Evolutionary conservation across 257 asterid species (phyloP), one percentile per base, ranked within the genome.

Genomic region (Solanum etuberosum): DNA sequence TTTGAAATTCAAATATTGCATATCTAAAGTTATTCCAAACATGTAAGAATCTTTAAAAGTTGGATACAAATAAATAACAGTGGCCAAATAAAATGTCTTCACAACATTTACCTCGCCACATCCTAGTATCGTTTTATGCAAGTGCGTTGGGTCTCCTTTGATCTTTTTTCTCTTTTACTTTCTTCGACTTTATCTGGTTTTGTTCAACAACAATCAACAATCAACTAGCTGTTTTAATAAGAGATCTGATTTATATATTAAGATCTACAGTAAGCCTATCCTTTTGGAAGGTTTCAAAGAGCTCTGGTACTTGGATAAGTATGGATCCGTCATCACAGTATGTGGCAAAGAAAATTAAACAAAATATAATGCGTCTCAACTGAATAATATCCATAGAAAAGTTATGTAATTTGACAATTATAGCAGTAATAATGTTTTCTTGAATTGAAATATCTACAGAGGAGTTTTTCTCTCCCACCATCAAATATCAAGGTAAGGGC

Each of bases 401-500:
- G 81, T 20, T 72, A 35, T 1, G 81, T 9, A 35, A 72, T 35
- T 38, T 63, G 42, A 15, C 61, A 84, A 84, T 84, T 65, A 38
- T 25, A 25, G n/a, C 51, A 85, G 54, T 77, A 85, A 61, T 68
- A 38, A 65, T 43, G 37, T 48, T 65, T 68, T 37, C 48, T 87
- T 31, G 34, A 87, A 68, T 83, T 18, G 54, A 72, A 83, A 83
- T 70, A 70, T 87, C 42, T 88, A 86, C 87, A 85, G 59, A 9
- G 29, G 43, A 16, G 21, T 23, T 38, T 37, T 46, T 43, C 76
- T n/a, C 20, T 74, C 37, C 51, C 57, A 57, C 74, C 10, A 21
- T 27, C 68, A 80, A 31, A 71, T 43, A 78, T 92, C 90, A 92
- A 77, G 94, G 93, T 89, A 92, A 68, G 43, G 94, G 93, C 90